phyloP scores from a whole-genome alignment of 2,329 filamentous ascomycete species.

The Elsinoe ampelina region DNA sequence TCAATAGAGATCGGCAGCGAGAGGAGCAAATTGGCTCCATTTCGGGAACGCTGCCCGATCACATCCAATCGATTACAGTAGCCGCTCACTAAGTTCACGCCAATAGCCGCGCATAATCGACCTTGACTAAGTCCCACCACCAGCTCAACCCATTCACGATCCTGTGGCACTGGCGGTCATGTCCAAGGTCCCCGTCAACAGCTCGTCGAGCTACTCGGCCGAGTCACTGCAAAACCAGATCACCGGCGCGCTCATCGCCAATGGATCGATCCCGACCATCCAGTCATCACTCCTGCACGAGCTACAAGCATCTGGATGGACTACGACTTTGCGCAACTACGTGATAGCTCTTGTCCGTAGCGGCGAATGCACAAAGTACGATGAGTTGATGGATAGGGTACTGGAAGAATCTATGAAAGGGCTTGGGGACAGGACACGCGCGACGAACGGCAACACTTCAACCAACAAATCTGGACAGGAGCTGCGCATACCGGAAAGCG shows the following conservation, averaged over 20 bases:
- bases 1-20: constrained; percentile 11
- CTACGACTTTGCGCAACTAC: constrained; percentile 45
- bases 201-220: constrained; percentile 31
- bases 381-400: constrained; percentile 47
- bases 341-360: constrained; percentile 48
- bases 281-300: constrained; percentile 45
- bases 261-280: constrained; percentile 46
- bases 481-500: constrained; percentile 27
- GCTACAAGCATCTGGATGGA: constrained; percentile 51
- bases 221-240: constrained; percentile 32
- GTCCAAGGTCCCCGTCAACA: constrained; percentile 31
- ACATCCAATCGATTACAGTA: neutral
- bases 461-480: constrained; percentile 21
- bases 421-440: constrained; percentile 21
- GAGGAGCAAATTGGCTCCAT: constrained; percentile 11
- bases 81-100: neutral
- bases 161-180: constrained; percentile 14
- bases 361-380: constrained; percentile 48
- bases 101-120: constrained; percentile 1
- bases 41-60: constrained; percentile 1
- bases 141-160: neutral
- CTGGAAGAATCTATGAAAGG: constrained; percentile 35
- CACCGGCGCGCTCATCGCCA: constrained; percentile 37
- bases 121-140: neutral
- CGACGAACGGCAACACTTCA: constrained; percentile 18